A percentile compares a stretch with the other conserved stretches of the same genome.
phyloP scores from a whole-genome alignment of 1,284 basidiomycete genomes.

The Ustilago crameri region DNA sequence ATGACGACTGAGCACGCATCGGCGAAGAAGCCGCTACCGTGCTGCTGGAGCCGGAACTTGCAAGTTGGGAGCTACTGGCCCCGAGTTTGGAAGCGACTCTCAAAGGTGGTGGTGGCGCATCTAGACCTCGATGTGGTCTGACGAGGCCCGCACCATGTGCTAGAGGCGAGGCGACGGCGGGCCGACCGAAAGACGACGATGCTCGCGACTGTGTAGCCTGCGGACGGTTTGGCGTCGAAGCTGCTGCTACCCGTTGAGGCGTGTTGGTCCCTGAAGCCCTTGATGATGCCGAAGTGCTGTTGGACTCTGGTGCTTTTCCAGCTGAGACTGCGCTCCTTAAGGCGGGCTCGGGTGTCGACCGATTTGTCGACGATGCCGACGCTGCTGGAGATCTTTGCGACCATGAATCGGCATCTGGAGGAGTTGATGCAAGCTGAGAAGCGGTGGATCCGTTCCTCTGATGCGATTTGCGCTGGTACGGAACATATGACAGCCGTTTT shows the following conservation, averaged over 20 bases:
- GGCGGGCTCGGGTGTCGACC: not conserved
- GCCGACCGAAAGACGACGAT: conserved; percentile 13
- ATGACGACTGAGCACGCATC: not conserved
- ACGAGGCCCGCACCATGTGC: conserved; percentile 21
- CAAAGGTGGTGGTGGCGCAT: conserved; percentile 41
- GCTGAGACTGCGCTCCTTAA: conserved; percentile 4
- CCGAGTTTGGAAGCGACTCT: conserved; percentile 40
- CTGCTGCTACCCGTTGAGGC: conserved; percentile 3
- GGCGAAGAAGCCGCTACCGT: not conserved
- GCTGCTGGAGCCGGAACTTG: not conserved
- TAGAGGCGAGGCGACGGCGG: conserved; percentile 24
- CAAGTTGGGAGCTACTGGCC: conserved; percentile 2
- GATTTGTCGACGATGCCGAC: conserved; percentile 4
- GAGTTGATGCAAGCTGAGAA: conserved; percentile 10
- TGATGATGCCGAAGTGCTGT: not conserved
- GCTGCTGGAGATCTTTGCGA: not conserved
- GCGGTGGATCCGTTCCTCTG: conserved; percentile 23
- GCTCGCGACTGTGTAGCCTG: conserved; percentile 8
- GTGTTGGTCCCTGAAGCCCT: conserved; percentile 1
- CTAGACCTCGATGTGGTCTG: conserved; percentile 24
- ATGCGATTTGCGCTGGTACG: conserved; percentile 43
- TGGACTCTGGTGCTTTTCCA: not conserved
- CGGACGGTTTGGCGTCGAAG: conserved; percentile 12
- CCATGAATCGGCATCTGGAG: not conserved
- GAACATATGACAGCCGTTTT: conserved; percentile 44